Percentiles rank a stretch among this genome's conserved stretches.
These are phyloP conservation scores for Kluyveromyces lactis DNA, from an alignment of 805 yeast genomes.

Conservation along the genomic window DNA sequence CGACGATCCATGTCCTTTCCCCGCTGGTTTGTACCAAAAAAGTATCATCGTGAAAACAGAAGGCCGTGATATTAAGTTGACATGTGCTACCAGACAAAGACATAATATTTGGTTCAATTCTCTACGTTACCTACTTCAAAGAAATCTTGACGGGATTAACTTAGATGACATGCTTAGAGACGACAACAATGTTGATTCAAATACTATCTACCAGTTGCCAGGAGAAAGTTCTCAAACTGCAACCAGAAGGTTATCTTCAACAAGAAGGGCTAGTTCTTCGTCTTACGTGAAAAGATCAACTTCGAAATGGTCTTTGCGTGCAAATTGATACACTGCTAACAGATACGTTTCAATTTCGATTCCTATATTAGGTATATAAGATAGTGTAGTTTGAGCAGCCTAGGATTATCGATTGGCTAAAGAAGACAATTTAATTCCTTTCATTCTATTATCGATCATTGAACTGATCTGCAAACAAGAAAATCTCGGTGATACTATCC, in stretches of 20 bases:
- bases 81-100: conserved; percentile 80
- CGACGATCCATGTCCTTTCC: conserved; percentile 77
- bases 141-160: conserved; percentile 51
- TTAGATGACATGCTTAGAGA: conserved; percentile 38
- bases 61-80: conserved; percentile 59
- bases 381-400: too few relatives aligned
- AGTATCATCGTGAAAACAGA: conserved; percentile 69
- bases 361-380: too few relatives aligned
- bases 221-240: conserved; percentile 14
- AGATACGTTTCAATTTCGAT: too few relatives aligned
- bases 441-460: too few relatives aligned
- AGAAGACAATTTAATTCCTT: too few relatives aligned
- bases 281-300: background rate
- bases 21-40: conserved; percentile 82
- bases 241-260: conserved; percentile 13
- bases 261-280: conserved; percentile 7
- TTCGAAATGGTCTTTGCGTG: conserved; percentile 5
- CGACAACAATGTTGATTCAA: conserved; percentile 29
- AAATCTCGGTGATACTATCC: too few relatives aligned
- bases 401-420: too few relatives aligned
- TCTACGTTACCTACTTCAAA: conserved; percentile 61
- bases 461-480: too few relatives aligned
- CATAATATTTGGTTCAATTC: conserved; percentile 91
- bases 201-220: conserved; percentile 21
- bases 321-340: background rate